Conservation (phyloP, 2,329 filamentous ascomycete genomes). For the Aspergillus calidoustus region DNA sequence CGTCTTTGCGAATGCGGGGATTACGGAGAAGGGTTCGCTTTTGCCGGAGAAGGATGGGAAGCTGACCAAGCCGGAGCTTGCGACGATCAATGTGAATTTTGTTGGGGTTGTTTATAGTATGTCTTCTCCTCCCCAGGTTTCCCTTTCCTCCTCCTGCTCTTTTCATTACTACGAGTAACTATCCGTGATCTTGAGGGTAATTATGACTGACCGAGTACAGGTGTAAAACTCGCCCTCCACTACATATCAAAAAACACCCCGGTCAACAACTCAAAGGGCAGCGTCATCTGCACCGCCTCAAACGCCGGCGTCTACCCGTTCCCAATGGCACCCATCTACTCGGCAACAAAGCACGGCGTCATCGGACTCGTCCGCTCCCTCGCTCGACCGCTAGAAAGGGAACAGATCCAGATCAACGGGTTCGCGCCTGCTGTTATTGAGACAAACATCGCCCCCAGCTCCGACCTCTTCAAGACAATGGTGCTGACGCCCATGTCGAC, state of each 20-base stretch:
- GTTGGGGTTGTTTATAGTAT: conserved; percentile 53
- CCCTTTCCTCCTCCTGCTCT: not conserved
- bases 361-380: conserved; percentile 57
- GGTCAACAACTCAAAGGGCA: conserved; percentile 42
- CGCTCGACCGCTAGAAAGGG: conserved; percentile 42
- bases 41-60: conserved; percentile 32
- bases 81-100: conserved; percentile 42
- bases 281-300: conserved; percentile 59
- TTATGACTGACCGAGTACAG: conserved; percentile 31
- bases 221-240: conserved; percentile 55
- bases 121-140: conserved; percentile 20
- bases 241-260: conserved; percentile 55
- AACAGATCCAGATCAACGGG: conserved; percentile 57
- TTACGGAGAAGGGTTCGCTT: conserved; percentile 50
- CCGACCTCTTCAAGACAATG: conserved; percentile 55
- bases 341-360: conserved; percentile 54
- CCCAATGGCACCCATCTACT: conserved; percentile 56
- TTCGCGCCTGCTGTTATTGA: conserved; percentile 56
- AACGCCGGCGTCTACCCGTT: conserved; percentile 60
- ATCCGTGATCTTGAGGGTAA: not conserved
- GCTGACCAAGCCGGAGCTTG: conserved; percentile 42
- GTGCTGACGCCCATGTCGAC: conserved; percentile 57
- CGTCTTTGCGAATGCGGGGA: conserved; percentile 57
- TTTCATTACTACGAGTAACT: too few relatives aligned
- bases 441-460: conserved; percentile 52